These are phyloP conservation scores for Colletotrichum orbiculare DNA, from an alignment of 2,329 filamentous ascomycete genomes.

Conservation along the genomic window DNA sequence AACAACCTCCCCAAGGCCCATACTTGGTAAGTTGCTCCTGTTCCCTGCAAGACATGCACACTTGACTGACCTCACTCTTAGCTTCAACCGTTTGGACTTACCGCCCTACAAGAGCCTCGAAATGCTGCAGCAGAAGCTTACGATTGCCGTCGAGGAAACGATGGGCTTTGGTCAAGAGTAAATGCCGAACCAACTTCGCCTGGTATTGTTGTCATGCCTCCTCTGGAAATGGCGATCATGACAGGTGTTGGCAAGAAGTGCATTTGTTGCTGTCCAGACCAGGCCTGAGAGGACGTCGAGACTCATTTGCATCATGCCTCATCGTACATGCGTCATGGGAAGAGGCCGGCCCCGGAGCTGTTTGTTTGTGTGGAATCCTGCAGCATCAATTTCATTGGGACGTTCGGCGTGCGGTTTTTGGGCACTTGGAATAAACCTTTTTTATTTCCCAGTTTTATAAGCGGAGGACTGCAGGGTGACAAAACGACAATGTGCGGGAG, in stretches of 20 bases:
- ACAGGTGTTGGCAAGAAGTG: conserved; percentile 2
- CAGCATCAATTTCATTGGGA: conserved; percentile 37
- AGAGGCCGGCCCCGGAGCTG: conserved; percentile 12
- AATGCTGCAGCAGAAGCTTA: conserved; percentile 86
- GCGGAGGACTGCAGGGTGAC: conserved; percentile 15
- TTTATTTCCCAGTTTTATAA: conserved; percentile 29
- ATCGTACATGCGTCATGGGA: conserved; percentile 1
- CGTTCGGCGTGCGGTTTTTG: conserved; percentile 34
- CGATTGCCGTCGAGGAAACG: conserved; percentile 97
- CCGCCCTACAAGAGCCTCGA: conserved; percentile 93
- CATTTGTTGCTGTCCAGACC: conserved; percentile 3
- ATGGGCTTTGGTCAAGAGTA: conserved; percentile 99
- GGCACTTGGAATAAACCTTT: conserved; percentile 36
- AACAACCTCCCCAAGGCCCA: conserved; percentile 95
- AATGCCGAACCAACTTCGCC: conserved; percentile 2
- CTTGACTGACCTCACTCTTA: conserved; percentile 50
- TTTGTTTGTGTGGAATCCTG: conserved; percentile 24
- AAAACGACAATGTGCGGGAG: not conserved
- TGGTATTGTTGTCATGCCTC: not conserved
- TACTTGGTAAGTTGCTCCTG: conserved; percentile 79
- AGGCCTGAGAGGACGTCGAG: not conserved
- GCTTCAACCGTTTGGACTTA: conserved; percentile 96
- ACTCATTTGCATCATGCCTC: conserved; percentile 12
- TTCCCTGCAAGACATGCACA: conserved; percentile 5
- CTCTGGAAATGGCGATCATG: not conserved